Evolutionary conservation across 73 alveolate genomes (phyloP).

Genomic region (Durusdinium trenchii): DNA sequence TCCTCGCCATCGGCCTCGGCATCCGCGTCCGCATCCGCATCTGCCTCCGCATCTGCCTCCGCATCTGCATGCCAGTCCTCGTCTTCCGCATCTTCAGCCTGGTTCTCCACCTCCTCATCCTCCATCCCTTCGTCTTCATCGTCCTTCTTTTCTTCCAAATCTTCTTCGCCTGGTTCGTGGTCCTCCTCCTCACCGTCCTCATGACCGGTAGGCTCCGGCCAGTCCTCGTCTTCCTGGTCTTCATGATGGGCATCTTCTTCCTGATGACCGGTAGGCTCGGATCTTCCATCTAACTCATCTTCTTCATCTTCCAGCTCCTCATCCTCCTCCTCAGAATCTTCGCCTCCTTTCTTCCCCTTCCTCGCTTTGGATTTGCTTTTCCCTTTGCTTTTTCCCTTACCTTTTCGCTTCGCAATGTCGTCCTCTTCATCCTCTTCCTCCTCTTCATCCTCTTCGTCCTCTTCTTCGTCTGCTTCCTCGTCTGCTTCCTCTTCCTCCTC

Average conservation of each 20-base stretch:
- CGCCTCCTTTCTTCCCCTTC: not conserved
- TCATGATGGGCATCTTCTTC: slow-evolving; percentile 21
- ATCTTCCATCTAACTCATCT: not conserved
- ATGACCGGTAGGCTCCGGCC: not conserved
- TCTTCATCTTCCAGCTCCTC: not conserved
- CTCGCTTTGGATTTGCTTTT: not conserved
- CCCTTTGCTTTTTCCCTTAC: not conserved
- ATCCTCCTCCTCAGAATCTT: not conserved
- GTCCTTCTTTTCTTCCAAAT: not conserved
- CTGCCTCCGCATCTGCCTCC: slow-evolving; percentile 7
- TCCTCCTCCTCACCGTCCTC: slow-evolving; percentile 54
- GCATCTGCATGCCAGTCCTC: slow-evolving; percentile 15
- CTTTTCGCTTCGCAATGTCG: slow-evolving; percentile 10
- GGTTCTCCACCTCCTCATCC: not conserved
- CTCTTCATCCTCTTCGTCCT: slow-evolving; percentile 34
- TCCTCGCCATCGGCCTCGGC: not conserved
- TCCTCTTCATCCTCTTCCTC: slow-evolving; percentile 50
- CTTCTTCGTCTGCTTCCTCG: slow-evolving; percentile 24
- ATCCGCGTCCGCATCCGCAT: not conserved
- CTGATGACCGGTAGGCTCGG: not conserved
- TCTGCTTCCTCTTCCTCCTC: not conserved
- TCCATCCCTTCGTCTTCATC: slow-evolving; percentile 9
- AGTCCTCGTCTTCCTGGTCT: not conserved
- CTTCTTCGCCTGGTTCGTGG: not conserved
- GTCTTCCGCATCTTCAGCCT: not conserved